Conservation (phyloP, 2,329 filamentous ascomycete genomes). For the Stylonectria norvegica region DNA sequence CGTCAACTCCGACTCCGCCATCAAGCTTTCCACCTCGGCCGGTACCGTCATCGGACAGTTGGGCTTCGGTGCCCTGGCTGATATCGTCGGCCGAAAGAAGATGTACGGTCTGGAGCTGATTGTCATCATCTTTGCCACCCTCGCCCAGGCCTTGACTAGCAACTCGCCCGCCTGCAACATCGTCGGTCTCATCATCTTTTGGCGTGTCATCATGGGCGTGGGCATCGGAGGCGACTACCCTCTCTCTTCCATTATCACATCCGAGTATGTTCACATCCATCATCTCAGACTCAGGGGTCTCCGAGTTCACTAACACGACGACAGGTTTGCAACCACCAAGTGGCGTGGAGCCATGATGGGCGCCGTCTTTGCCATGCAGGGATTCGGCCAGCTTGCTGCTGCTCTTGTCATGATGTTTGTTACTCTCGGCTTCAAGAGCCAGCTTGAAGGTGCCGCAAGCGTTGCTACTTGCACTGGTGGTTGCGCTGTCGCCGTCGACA, state of each 20-base stretch:
- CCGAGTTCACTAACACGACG: not conserved
- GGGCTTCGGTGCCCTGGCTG: conserved; percentile 72
- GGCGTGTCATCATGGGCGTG: conserved; percentile 68
- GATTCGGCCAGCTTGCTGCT: conserved; percentile 73
- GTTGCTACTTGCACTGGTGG: conserved; percentile 50
- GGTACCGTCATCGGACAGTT: conserved; percentile 83
- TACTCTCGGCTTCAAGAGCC: conserved; percentile 66
- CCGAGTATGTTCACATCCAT: conserved; percentile 53
- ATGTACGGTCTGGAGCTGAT: conserved; percentile 75
- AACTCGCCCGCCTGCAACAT: conserved; percentile 60
- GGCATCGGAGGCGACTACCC: conserved; percentile 63
- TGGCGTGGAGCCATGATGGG: conserved; percentile 88
- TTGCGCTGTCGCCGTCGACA: conserved; percentile 58
- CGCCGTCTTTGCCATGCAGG: conserved; percentile 83
- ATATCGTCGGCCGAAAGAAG: conserved; percentile 70
- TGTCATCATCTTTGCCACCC: conserved; percentile 73
- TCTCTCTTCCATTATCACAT: conserved; percentile 78
- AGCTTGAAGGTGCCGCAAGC: conserved; percentile 50
- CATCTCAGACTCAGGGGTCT: not conserved
- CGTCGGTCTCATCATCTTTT: conserved; percentile 70
- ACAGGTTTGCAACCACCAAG: conserved; percentile 70
- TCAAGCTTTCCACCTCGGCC: conserved; percentile 80
- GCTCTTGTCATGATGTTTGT: conserved; percentile 75
- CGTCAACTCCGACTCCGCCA: conserved; percentile 67
- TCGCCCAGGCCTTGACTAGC: conserved; percentile 67